A percentile compares a stretch with the other conserved stretches of the same genome.
Evolutionary conservation across 2,329 filamentous ascomycete species (phyloP).

Genomic region (Colletotrichum melonis): DNA sequence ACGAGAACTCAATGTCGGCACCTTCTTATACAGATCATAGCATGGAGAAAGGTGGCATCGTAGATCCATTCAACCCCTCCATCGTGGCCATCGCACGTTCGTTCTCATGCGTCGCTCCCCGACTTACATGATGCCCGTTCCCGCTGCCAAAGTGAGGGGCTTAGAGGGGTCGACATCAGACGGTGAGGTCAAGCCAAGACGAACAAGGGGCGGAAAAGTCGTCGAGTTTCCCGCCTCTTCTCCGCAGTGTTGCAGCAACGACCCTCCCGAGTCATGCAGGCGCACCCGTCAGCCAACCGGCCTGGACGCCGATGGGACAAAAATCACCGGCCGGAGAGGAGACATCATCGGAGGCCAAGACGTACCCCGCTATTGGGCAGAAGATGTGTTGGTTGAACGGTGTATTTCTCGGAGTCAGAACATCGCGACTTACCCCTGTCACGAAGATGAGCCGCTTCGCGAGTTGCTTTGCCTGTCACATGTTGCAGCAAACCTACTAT

Average conservation of each 20-base stretch:
- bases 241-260: constrained; percentile 15
- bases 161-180: constrained; percentile 15
- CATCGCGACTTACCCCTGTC: not conserved
- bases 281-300: not conserved
- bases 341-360: constrained; percentile 15
- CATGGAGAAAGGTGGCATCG: constrained; percentile 11
- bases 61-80: constrained; percentile 13
- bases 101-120: not conserved
- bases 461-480: not conserved
- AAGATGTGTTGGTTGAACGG: constrained; percentile 1
- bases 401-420: constrained; percentile 19
- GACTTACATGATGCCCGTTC: constrained; percentile 14
- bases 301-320: not conserved
- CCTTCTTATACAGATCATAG: constrained; percentile 19
- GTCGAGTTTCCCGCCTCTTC: constrained; percentile 29
- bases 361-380: not conserved
- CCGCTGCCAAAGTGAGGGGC: constrained; percentile 30
- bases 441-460: constrained; percentile 12
- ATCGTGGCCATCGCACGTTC: not conserved
- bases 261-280: constrained; percentile 21
- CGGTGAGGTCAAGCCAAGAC: constrained; percentile 2
- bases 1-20: not conserved
- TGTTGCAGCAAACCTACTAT: constrained; percentile 6
- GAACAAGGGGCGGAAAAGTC: constrained; percentile 24
- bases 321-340: not conserved